A percentile compares a stretch with the other conserved stretches of the same genome.
Conservation (phyloP, 2,329 filamentous ascomycete species). For the Exophiala dermatitidis region DNA sequence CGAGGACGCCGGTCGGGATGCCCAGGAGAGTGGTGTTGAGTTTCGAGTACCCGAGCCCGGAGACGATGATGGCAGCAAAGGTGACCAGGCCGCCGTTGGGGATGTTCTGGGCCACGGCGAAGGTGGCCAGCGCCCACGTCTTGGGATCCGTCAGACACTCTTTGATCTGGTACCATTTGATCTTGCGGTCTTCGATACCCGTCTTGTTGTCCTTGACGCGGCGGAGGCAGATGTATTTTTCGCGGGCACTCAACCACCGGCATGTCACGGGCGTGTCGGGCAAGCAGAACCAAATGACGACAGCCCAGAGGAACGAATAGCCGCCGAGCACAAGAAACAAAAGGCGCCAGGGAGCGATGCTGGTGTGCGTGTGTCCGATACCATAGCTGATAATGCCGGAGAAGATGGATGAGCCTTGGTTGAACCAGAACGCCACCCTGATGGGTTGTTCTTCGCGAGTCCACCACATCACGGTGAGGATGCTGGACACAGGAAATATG, state of each 20-base stretch:
- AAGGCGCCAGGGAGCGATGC: constrained; percentile 22
- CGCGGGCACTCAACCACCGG: constrained; percentile 31
- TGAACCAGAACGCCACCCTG: constrained; percentile 12
- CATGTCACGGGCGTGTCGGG: constrained; percentile 37
- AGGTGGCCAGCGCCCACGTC: constrained; percentile 30
- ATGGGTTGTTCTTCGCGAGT: constrained; percentile 13
- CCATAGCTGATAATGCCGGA: constrained; percentile 32
- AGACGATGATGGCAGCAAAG: constrained; percentile 30
- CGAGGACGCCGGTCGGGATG: constrained; percentile 30
- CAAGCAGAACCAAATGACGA: constrained; percentile 34
- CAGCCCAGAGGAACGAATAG: constrained; percentile 35
- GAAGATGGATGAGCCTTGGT: constrained; percentile 29
- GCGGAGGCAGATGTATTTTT: constrained; percentile 35
- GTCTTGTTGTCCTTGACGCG: constrained; percentile 43
- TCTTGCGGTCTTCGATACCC: constrained; percentile 46
- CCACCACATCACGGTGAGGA: constrained; percentile 16
- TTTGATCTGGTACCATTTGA: constrained; percentile 42
- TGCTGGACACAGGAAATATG: constrained; percentile 25
- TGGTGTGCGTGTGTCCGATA: constrained; percentile 31
- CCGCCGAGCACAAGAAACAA: constrained; percentile 44
- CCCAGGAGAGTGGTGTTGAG: constrained; percentile 27
- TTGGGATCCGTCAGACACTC: constrained; percentile 43
- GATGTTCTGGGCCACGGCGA: constrained; percentile 26
- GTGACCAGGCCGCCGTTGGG: constrained; percentile 30
- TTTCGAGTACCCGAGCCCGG: constrained; percentile 26